Evolutionary conservation across 345 rosid species (phyloP).

Genomic region (Acer saccharum): DNA sequence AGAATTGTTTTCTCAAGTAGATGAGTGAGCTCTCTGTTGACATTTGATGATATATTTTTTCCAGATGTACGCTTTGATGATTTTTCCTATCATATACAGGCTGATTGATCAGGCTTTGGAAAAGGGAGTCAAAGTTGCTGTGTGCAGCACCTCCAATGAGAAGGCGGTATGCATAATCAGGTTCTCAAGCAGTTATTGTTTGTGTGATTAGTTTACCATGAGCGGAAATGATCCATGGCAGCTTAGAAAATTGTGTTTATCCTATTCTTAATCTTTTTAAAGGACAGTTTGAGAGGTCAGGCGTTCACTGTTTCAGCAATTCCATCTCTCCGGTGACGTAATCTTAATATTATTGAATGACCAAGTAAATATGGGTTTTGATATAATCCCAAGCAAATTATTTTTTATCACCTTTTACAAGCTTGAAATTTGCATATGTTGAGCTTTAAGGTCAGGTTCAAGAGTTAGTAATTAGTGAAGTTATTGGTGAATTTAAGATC

Average conservation of each 20-base stretch:
- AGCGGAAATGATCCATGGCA: not conserved
- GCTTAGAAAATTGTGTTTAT: not conserved
- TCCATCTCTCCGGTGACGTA: not conserved
- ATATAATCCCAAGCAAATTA: too few species aligned
- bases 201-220: conserved; percentile 8
- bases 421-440: not conserved
- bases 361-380: not conserved
- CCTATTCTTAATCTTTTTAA: not conserved
- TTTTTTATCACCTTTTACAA: too few species aligned
- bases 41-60: not conserved
- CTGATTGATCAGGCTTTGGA: conserved; percentile 86
- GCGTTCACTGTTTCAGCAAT: conserved; percentile 2
- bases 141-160: conserved; percentile 96
- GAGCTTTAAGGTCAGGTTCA: not conserved
- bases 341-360: not conserved
- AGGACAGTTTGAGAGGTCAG: not conserved
- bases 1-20: not conserved
- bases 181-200: conserved; percentile 49
- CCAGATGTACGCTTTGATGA: conserved; percentile 5
- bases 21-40: not conserved
- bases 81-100: conserved; percentile 42
- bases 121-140: conserved; percentile 79
- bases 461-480: not conserved
- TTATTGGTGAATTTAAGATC: conserved; percentile 1
- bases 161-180: conserved; percentile 92